These are phyloP conservation scores for Cytauxzoon felis DNA, from an alignment of 169 alveolate species.

Conservation along the genomic window DNA sequence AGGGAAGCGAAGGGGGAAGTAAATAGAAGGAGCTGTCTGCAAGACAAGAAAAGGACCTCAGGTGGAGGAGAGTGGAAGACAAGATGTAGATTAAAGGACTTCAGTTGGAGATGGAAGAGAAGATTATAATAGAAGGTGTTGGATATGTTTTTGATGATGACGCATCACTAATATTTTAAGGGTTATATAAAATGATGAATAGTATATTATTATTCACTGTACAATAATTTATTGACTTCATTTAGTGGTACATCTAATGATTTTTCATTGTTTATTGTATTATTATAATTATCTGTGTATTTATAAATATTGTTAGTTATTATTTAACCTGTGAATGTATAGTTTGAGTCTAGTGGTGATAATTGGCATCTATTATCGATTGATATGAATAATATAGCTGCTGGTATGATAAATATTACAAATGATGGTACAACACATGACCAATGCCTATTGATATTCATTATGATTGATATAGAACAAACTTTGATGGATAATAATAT, in stretches of 20 bases:
- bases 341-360: constrained; percentile 36
- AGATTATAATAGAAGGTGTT: too few species aligned
- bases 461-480: background rate
- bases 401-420: background rate
- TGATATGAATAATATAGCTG: constrained; percentile 5
- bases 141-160: too few species aligned
- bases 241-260: constrained; percentile 1
- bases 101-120: too few species aligned
- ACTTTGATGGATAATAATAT: constrained; percentile 62
- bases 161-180: too few species aligned
- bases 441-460: constrained; percentile 46
- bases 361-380: constrained; percentile 41
- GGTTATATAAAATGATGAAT: background rate
- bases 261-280: background rate
- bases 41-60: too few species aligned
- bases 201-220: background rate
- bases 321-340: constrained; percentile 23
- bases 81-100: too few species aligned
- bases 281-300: too few species aligned
- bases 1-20: too few species aligned
- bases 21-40: too few species aligned
- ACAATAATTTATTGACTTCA: constrained; percentile 4
- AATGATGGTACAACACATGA: constrained; percentile 42
- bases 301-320: too few species aligned
- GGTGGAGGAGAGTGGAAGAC: too few species aligned